phyloP scores from a whole-genome alignment of 139 green algal genomes.

The Deuterostichococcus epilithicus region DNA sequence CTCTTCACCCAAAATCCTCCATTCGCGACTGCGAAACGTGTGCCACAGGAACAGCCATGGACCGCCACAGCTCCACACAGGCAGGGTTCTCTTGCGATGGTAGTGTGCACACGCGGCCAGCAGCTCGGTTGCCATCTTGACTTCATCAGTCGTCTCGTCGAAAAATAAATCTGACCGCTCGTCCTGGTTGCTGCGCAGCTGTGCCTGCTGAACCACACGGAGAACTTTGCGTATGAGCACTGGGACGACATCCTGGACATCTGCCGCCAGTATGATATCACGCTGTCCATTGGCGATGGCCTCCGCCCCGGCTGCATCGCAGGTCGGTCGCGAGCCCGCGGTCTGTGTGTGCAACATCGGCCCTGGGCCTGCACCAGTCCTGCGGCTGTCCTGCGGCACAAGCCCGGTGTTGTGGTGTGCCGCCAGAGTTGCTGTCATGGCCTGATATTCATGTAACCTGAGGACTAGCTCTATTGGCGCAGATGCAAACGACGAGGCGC shows the following conservation, averaged over 20 bases:
- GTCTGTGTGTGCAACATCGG: too few relatives aligned
- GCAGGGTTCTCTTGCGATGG: neutral
- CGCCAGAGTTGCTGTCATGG: too few relatives aligned
- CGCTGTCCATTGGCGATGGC: slow-evolving; percentile 88
- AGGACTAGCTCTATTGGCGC: slow-evolving; percentile 7
- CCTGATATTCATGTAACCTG: too few relatives aligned
- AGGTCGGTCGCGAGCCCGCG: too few relatives aligned
- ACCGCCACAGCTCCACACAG: neutral
- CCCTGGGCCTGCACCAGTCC: too few relatives aligned
- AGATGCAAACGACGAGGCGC: slow-evolving; percentile 93
- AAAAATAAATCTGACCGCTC: neutral
- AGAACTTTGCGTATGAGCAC: slow-evolving; percentile 98
- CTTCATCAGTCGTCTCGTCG: neutral
- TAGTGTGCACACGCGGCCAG: neutral
- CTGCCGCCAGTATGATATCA: slow-evolving; percentile 84
- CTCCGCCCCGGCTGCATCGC: slow-evolving; percentile 86
- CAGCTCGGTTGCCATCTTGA: too few relatives aligned
- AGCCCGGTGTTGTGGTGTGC: too few relatives aligned
- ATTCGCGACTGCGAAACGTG: neutral
- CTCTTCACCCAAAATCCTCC: neutral
- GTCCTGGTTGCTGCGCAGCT: slow-evolving; percentile 39
- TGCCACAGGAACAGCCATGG: neutral
- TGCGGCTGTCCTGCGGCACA: too few relatives aligned
- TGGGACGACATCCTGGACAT: slow-evolving; percentile 99
- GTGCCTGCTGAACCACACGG: slow-evolving; percentile 82